Conservation (phyloP, 73 alveolate genomes). For the Stentor coeruleus region DNA sequence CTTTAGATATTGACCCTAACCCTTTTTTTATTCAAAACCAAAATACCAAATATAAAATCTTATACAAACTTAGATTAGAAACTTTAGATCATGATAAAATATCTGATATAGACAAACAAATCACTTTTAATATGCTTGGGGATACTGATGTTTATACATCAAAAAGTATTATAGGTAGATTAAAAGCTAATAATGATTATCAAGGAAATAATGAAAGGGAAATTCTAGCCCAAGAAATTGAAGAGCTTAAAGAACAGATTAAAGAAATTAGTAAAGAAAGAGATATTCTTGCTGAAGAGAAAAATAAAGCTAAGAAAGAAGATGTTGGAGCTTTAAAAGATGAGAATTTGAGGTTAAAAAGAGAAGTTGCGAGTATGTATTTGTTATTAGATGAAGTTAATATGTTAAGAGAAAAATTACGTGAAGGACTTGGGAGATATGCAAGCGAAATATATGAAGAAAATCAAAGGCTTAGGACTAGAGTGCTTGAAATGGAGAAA, state of each 20-base stretch:
- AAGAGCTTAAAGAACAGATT: constrained; percentile 6
- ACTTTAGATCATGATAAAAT: background rate
- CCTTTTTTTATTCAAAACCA: constrained; percentile 8
- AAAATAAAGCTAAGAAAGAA: background rate
- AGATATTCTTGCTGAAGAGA: background rate
- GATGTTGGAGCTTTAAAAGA: background rate
- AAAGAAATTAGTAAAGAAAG: background rate
- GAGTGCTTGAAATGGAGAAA: constrained; percentile 12
- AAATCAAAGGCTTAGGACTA: constrained; percentile 20
- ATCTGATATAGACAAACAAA: background rate
- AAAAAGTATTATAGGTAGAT: constrained; percentile 5
- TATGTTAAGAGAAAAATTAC: background rate
- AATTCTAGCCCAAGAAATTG: background rate
- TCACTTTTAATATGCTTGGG: background rate
- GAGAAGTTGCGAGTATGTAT: constrained; percentile 18
- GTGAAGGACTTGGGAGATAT: background rate
- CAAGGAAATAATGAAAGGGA: background rate
- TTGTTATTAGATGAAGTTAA: background rate
- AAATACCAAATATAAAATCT: background rate
- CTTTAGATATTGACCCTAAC: background rate
- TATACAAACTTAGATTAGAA: background rate
- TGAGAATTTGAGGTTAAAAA: background rate
- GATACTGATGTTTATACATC: background rate
- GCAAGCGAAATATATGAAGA: constrained; percentile 22
- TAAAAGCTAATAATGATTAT: background rate